Base-by-base conservation (phyloP, 2,329 filamentous ascomycete genomes). In the Podosphaera leucotricha region DNA sequence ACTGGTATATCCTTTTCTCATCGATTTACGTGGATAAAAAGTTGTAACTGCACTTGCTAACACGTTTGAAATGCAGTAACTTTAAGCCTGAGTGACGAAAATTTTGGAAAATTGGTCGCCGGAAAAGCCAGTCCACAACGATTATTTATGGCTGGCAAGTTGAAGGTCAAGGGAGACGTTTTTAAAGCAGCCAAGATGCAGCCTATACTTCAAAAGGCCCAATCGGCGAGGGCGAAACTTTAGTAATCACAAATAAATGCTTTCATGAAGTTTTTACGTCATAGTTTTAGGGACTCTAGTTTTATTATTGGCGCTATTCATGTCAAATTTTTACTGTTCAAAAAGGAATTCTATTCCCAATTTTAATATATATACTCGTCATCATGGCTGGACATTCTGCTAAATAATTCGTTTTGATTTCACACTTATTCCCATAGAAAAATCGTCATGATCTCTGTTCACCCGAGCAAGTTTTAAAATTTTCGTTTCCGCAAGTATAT, bases 171-270 rank as follows among this genome's bases (percentile, higher is more conserved):
- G 75, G 90, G 90, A 50, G 85, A 95, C 61, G 76, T 95, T 48
- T 95, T 95, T 87, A 94, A 94, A 74, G 81, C 90, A 33, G 94
- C 86, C 48, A 93, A 92, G 76, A 75, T 94, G 64, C 85, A 94
- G 64, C 81, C 84, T 36, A 80, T 95, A 56, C 66, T 93, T 52
- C 85, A 84, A 71, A 90, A 85, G 70, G 80, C 82, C 33, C 79
- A 84, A 67, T 44, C 49, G 24, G 69, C 66, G 56, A 81, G 83
- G 70, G 72, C 82, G 54, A 92, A 92, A 72, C 66, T 92, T 65
- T 86, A 75, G 30, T 35, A 36, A 37, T 30, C 46, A 33, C 15
- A 33, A 33, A 7, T 33, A 33, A 33, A 33, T 13, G 28, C 28
- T 13, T 6, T 33, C 15, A 33, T n/a, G 28, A 33, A 33, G 28